Base-by-base conservation (phyloP, 495 filamentous ascomycete species). In the Penicillium salamii region DNA sequence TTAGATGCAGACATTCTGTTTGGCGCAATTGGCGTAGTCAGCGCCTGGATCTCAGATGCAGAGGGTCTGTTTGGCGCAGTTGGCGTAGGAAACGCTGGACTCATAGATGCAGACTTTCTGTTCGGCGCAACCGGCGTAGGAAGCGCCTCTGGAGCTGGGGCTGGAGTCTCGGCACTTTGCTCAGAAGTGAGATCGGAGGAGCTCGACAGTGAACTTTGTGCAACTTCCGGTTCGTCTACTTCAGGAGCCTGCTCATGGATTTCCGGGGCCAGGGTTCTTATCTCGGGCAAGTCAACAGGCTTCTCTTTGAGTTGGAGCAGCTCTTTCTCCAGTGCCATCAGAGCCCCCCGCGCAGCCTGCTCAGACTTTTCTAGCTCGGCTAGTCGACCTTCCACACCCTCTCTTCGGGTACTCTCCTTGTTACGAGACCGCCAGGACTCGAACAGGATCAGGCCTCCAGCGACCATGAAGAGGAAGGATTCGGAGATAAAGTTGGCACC, bases 401-500 rank as follows among this genome's bases (percentile, higher is more conserved):
- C 85, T 45, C 91, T 74, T 42, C 82, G 80, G 34, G 79, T 87
- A 31, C 75, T 77, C 55, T 95, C 91, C 66, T 97, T 97, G 50
- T 82, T 70, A 39, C 85, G 79, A 3, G 85, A 80, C 44, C 87
- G 75, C 63, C 80, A 84, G 18, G 85, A 87, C 68, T 99, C 93
- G 49, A 87, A 91, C 2, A 95, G 63, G 33, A 99, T 86, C 56
- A 97, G 64, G 0, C 75, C 78, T 11, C 84, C 83, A 2, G 87
- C 95, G 12, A 97, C 90, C 4, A 81, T 44, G 46, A 97, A 87
- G 24, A 99, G 81, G 62, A 99, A 99, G 1, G 80, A 72, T 58
- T 99, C 93, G 34, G 89, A 90, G 42, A 95, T 85, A 43, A 99
- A 96, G 49, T 95, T 95, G 8, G 93, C 95, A 20, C 96, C 95